Evolutionary conservation across 768 basidiomycete species (phyloP).

Genomic region (Candolleomyces eurysporus): DNA sequence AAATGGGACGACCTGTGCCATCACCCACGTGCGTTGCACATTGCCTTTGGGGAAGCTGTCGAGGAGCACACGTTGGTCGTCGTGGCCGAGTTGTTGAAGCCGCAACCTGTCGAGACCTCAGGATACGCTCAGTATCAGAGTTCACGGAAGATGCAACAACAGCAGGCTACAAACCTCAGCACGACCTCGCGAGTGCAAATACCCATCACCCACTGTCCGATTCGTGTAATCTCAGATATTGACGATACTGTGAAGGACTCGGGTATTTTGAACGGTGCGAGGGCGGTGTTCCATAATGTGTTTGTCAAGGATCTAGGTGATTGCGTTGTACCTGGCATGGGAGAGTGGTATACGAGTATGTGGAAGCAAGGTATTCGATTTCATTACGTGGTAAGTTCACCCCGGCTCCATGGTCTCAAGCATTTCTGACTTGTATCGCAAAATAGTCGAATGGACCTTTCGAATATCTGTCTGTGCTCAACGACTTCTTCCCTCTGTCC

Average conservation of each 20-base stretch:
- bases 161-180: slow-evolving; percentile 18
- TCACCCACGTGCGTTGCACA: slow-evolving; percentile 55
- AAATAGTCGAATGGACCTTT: slow-evolving; percentile 84
- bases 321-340: slow-evolving; percentile 78
- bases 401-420: neutral
- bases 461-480: slow-evolving; percentile 76
- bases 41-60: slow-evolving; percentile 47
- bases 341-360: slow-evolving; percentile 71
- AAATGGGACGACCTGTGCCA: slow-evolving; percentile 67
- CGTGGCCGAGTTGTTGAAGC: slow-evolving; percentile 48
- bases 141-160: neutral
- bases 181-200: slow-evolving; percentile 28
- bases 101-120: slow-evolving; percentile 16
- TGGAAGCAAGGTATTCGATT: slow-evolving; percentile 73
- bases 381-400: slow-evolving; percentile 78
- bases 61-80: slow-evolving; percentile 57
- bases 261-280: slow-evolving; percentile 73
- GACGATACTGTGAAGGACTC: slow-evolving; percentile 91
- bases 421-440: neutral
- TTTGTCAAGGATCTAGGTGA: slow-evolving; percentile 86
- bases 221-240: slow-evolving; percentile 89
- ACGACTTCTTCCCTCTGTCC: slow-evolving; percentile 69
- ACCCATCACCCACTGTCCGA: slow-evolving; percentile 56
- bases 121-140: slow-evolving; percentile 9
- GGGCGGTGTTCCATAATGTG: slow-evolving; percentile 85